Conservation (phyloP, 768 basidiomycete species). For the Xanthoconium stramineum region DNA sequence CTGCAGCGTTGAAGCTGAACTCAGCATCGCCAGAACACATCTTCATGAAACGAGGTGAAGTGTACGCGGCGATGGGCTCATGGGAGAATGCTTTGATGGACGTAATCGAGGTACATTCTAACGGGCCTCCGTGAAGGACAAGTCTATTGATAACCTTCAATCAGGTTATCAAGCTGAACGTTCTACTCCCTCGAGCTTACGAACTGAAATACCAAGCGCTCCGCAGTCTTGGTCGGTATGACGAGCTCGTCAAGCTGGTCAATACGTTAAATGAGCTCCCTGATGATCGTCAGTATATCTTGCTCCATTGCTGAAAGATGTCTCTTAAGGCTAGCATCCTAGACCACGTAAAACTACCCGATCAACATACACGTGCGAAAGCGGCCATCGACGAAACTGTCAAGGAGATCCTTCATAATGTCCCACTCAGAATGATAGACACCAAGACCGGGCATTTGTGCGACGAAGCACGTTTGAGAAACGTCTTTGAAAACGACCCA, state of each 20-base stretch:
- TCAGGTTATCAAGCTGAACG: background rate
- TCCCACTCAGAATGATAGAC: constrained; percentile 12
- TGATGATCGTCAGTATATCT: background rate
- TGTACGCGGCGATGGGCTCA: background rate
- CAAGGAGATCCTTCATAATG: background rate
- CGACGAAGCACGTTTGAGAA: background rate
- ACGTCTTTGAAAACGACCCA: background rate
- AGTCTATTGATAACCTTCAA: background rate
- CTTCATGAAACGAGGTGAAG: constrained; percentile 10
- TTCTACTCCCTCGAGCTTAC: background rate
- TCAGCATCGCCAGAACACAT: background rate
- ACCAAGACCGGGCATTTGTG: constrained; percentile 6
- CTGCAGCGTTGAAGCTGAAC: background rate
- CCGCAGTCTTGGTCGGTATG: background rate
- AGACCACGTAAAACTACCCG: background rate
- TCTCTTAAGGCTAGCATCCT: background rate
- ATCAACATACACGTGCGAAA: background rate
- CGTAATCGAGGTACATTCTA: background rate
- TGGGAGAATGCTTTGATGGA: constrained; percentile 11
- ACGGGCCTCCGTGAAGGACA: background rate
- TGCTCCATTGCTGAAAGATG: background rate
- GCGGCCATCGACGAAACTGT: background rate
- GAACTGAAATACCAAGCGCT: constrained; percentile 5
- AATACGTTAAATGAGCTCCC: background rate
- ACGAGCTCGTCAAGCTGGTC: background rate